Percentiles rank a stretch among this genome's conserved stretches.
These are phyloP conservation scores for Ostreobium quekettii DNA, from an alignment of 139 green algal genomes.

Conservation along the genomic window DNA sequence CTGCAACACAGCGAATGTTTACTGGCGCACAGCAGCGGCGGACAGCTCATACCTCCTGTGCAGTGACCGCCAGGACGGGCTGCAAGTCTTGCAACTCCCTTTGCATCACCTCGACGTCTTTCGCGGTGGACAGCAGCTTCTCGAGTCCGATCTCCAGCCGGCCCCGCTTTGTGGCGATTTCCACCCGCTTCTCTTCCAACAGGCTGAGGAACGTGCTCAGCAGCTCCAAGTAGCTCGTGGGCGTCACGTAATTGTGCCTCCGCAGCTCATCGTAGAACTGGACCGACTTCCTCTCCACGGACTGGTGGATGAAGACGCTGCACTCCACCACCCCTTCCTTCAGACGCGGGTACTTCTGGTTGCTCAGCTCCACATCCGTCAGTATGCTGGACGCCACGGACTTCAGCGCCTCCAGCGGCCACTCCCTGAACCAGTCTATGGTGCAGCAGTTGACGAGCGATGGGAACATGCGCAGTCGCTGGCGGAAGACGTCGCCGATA, in stretches of 20 bases:
- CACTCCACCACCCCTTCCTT: constrained; percentile 39
- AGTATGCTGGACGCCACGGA: constrained; percentile 49
- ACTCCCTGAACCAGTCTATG: constrained; percentile 82
- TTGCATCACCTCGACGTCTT: constrained; percentile 67
- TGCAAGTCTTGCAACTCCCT: constrained; percentile 64
- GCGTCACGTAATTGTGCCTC: constrained; percentile 47
- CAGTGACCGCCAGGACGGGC: constrained; percentile 56
- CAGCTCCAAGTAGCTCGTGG: constrained; percentile 61
- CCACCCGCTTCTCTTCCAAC: constrained; percentile 40
- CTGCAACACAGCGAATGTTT: too few relatives aligned
- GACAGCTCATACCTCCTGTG: constrained; percentile 15
- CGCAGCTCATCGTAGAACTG: constrained; percentile 59
- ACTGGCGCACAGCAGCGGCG: too few relatives aligned
- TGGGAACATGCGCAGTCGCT: constrained; percentile 79
- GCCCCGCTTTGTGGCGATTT: constrained; percentile 32
- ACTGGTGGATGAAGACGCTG: constrained; percentile 59
- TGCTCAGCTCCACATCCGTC: constrained; percentile 33
- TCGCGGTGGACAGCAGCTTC: constrained; percentile 59
- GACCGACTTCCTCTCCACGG: constrained; percentile 46
- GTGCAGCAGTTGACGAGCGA: too few relatives aligned
- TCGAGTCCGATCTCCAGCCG: constrained; percentile 62
- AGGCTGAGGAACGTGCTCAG: constrained; percentile 56
- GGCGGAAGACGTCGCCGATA: constrained; percentile 70
- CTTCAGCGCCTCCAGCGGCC: constrained; percentile 59
- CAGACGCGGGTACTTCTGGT: constrained; percentile 21